A percentile compares a stretch with the other conserved stretches of the same genome.
Evolutionary conservation across 2,329 filamentous ascomycete genomes (phyloP).

Genomic region (Apiospora malaysiana): DNA sequence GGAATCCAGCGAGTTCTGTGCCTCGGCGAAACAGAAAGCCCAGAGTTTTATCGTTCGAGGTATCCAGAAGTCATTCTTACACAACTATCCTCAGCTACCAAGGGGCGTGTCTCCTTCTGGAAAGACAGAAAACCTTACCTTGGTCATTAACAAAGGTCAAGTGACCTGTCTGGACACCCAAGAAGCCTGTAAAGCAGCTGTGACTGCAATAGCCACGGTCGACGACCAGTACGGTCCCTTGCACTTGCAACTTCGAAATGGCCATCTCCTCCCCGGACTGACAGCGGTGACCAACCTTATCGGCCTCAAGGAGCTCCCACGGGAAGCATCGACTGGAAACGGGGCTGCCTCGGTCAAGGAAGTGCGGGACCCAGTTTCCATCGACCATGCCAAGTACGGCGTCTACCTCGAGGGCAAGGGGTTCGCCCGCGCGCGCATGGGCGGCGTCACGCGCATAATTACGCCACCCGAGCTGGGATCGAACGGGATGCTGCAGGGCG

Average conservation of each 20-base stretch:
- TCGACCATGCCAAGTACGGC: slow-evolving; percentile 47
- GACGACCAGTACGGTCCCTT: slow-evolving; percentile 29
- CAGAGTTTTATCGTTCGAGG: slow-evolving; percentile 45
- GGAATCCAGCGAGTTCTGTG: slow-evolving; percentile 36
- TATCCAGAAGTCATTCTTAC: slow-evolving; percentile 44
- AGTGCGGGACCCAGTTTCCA: slow-evolving; percentile 35
- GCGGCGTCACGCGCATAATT: slow-evolving; percentile 50
- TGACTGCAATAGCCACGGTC: slow-evolving; percentile 24
- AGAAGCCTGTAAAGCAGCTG: slow-evolving; percentile 39
- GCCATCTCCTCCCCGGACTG: slow-evolving; percentile 54
- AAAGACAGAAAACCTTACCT: slow-evolving; percentile 36
- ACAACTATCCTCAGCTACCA: slow-evolving; percentile 28
- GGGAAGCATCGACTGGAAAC: slow-evolving; percentile 52
- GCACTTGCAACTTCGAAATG: slow-evolving; percentile 48
- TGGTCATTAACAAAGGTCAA: slow-evolving; percentile 48
- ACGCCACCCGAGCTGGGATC: slow-evolving; percentile 42
- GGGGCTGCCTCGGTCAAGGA: slow-evolving; percentile 44
- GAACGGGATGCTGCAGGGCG: slow-evolving; percentile 43
- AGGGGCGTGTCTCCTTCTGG: slow-evolving; percentile 17
- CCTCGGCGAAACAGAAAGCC: slow-evolving; percentile 27
- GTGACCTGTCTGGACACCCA: slow-evolving; percentile 45
- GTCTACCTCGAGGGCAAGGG: slow-evolving; percentile 47
- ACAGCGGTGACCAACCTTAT: slow-evolving; percentile 54
- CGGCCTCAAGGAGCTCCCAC: slow-evolving; percentile 56
- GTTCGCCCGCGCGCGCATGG: slow-evolving; percentile 48